Evolutionary conservation across 768 basidiomycete genomes (phyloP), one percentile per base, ranked within the genome.

Genomic region (Cystobasidium ongulense): DNA sequence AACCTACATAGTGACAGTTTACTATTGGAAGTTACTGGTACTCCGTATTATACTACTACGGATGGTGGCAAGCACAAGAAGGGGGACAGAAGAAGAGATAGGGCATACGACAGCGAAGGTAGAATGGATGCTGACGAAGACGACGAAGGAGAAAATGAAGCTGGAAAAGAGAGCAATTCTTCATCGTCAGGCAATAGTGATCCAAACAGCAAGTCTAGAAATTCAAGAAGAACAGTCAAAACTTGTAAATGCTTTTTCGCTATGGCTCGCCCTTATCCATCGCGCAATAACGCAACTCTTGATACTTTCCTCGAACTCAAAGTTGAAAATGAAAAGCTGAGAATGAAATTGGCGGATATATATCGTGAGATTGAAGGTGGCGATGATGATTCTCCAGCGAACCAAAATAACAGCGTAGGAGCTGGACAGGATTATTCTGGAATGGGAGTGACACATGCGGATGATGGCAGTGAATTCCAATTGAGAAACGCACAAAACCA

Each of bases 281-380:
- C 87, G 76, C 86, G 88, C 75, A 89, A 88, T 77, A 84, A 84
- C 23, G 86, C 88, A 41, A 87, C 88, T 89, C 78, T 84, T 62
- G 83, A 84, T 73, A 80, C 82, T 25, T 85, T 83, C 75, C 78
- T 96, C 39, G 92, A 95, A 78, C 85, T 95, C 63, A 93, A 92
- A 81, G 83, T 88, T 71, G 91, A 94, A 82, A 92, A 96, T 80
- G 89, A 91, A 80, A 85, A 87, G 17, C 81, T 96, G 50, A 85
- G 89, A 76, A 85, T 86, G 74, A 87, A 87, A 70, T 76, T 81
- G 61, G 64, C 76, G 36, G 63, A 76, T 25, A 68, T 78, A 71
- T 78, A 78, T 74, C 67, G 74, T 72, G 77, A 78, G 29, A 72
- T 77, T 43, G 77, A 78, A 43, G 77, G 73, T 17, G 75, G 75